These are phyloP conservation scores for Pythium coloratum DNA, from an alignment of 352 stramenopile species.

Conservation along the genomic window DNA sequence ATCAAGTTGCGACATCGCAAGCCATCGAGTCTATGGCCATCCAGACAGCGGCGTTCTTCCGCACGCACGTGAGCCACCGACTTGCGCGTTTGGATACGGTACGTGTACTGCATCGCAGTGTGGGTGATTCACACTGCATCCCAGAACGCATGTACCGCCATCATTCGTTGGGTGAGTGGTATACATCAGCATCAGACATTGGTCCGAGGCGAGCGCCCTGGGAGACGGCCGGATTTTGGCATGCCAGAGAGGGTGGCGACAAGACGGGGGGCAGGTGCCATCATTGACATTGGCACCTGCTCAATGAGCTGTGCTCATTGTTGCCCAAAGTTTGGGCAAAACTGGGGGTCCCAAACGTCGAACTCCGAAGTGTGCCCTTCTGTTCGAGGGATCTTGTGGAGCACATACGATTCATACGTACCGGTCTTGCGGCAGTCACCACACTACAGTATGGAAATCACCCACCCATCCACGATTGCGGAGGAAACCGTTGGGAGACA, in stretches of 20 bases:
- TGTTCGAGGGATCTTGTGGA: too few species aligned
- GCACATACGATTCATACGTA: too few species aligned
- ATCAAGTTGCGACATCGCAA: background rate
- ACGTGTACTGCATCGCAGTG: too few species aligned
- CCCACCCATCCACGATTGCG: background rate
- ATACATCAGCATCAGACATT: background rate
- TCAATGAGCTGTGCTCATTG: too few species aligned
- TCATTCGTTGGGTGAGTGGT: slow-evolving; percentile 1
- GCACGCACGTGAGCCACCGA: background rate
- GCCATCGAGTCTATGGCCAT: background rate
- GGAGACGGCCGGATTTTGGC: background rate
- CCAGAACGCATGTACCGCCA: background rate
- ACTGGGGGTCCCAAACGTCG: too few species aligned
- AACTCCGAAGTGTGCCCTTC: too few species aligned
- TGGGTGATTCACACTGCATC: too few species aligned
- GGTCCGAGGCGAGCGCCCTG: background rate
- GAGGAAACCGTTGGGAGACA: background rate
- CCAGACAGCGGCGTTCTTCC: background rate
- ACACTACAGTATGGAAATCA: background rate
- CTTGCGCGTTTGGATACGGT: background rate
- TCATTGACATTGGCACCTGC: too few species aligned
- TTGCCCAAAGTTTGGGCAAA: too few species aligned
- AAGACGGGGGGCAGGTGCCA: background rate
- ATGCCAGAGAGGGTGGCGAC: background rate
- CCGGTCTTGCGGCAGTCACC: too few species aligned